A percentile compares a stretch with the other conserved stretches of the same genome.
phyloP scores from a whole-genome alignment of 2,329 filamentous ascomycete genomes.

The Fusarium vanettenii region DNA sequence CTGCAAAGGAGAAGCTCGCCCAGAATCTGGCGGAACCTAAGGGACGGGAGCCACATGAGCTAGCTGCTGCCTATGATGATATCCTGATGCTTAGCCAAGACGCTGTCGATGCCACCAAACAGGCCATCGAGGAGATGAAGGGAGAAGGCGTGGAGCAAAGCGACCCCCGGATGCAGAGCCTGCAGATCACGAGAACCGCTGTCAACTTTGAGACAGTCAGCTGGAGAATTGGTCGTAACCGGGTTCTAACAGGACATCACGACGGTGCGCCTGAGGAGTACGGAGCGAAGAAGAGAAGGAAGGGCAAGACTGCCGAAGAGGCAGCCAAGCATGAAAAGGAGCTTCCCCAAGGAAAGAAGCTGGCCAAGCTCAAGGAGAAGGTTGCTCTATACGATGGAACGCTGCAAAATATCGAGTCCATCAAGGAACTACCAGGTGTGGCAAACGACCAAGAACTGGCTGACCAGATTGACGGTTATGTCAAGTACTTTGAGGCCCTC shows the following conservation, averaged over 20 bases:
- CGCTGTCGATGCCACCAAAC: constrained; percentile 91
- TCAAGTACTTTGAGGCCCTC: constrained; percentile 86
- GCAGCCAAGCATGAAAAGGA: constrained; percentile 64
- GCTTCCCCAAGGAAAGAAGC: constrained; percentile 78
- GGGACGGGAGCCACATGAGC: constrained; percentile 68
- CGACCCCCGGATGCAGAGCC: constrained; percentile 87
- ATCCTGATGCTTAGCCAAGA: constrained; percentile 93
- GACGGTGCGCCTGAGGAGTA: constrained; percentile 77
- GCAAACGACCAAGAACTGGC: constrained; percentile 84
- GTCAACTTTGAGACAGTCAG: constrained; percentile 95
- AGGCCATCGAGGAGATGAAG: constrained; percentile 89
- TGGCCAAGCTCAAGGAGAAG: constrained; percentile 85
- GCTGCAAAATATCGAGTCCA: constrained; percentile 88
- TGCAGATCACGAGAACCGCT: constrained; percentile 92
- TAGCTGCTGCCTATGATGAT: constrained; percentile 89
- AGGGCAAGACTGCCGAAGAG: constrained; percentile 45
- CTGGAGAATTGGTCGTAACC: constrained; percentile 93
- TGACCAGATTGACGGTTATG: constrained; percentile 80
- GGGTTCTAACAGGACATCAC: constrained; percentile 84
- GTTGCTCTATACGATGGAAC: constrained; percentile 92
- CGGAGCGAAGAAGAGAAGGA: constrained; percentile 64
- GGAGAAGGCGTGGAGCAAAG: constrained; percentile 86
- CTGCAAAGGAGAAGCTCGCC: constrained; percentile 62
- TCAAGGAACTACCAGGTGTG: constrained; percentile 90
- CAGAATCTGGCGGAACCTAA: constrained; percentile 59